Base-by-base conservation (phyloP, 441 rosid species). In the Euphorbia celastroides region DNA sequence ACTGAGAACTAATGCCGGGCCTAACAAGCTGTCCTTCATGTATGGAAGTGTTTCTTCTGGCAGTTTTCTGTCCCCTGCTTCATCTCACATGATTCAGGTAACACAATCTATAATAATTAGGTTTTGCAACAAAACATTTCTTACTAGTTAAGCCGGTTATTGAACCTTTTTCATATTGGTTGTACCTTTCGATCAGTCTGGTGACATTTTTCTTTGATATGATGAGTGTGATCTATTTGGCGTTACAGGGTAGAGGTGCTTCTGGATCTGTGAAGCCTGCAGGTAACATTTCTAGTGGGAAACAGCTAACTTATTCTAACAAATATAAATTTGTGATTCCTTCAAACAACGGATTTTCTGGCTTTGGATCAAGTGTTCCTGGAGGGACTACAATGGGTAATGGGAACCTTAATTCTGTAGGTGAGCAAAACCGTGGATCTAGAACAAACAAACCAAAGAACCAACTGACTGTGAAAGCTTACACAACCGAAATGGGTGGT, bases 341-440 rank as follows among this genome's bases (percentile, higher is more conserved):
- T 65, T 69, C 62, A 28, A 71, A 51, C 54, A 73, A 75, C 70
- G 82, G 77, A 65, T 73, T 80, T 69, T 61, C 90, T 60, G 83
- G 80, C 48, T 75, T 73, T 65, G 82, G 78, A 30, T 70, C 87
- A 60, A 77, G 73, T 73, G 78, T 71, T 66, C 62, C 73, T 62
- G 83, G 81, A 52, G 71, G 68, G 66, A 73, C 65, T 62, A 54
- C 75, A 12, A 65, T 64, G 60, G 88, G 84, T 69, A 86, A 68
- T 77, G 75, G 81, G 42, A 74, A 62, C 41, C 65, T 67, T 25
- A 84, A 86, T 78, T 65, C 79, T 50, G 74, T 68, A 48, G 69
- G 77, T 34, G 93, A 82, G 71, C 96, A 88, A 66, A 84, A 84
- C 70, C 83, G 84, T 52, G 89, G 84, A 55, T 87, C 83, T 70